These are phyloP conservation scores for Nakazawaea anatomiae DNA, from an alignment of 805 yeast species.

Conservation along the genomic window DNA sequence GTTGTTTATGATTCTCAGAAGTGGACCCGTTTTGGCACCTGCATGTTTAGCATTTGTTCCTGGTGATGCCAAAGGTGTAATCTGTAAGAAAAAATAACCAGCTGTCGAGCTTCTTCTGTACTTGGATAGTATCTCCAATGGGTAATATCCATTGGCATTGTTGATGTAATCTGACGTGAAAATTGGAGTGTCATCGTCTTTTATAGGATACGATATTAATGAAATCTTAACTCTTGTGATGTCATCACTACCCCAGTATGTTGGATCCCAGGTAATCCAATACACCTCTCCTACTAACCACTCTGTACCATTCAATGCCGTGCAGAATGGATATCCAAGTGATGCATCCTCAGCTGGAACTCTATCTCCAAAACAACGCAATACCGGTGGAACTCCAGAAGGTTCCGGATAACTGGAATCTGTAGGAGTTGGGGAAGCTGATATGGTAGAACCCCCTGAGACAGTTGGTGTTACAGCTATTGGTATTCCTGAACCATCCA, in stretches of 20 bases:
- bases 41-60: slow-evolving; percentile 28
- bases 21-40: slow-evolving; percentile 34
- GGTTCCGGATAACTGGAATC: slow-evolving; percentile 26
- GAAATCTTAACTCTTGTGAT: slow-evolving; percentile 28
- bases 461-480: slow-evolving; percentile 34
- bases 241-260: slow-evolving; percentile 30
- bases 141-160: slow-evolving; percentile 34
- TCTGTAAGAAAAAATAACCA: slow-evolving; percentile 32
- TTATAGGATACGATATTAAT: slow-evolving; percentile 28
- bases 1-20: slow-evolving; percentile 29
- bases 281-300: slow-evolving; percentile 40
- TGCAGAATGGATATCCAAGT: slow-evolving; percentile 36
- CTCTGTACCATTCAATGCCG: slow-evolving; percentile 34
- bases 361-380: slow-evolving; percentile 37
- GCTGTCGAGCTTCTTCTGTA: slow-evolving; percentile 17
- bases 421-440: slow-evolving; percentile 38
- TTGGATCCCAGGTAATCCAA: slow-evolving; percentile 45
- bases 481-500: slow-evolving; percentile 39
- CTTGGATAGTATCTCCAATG: slow-evolving; percentile 26
- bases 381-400: slow-evolving; percentile 36
- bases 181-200: slow-evolving; percentile 23
- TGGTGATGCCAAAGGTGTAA: slow-evolving; percentile 31
- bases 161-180: slow-evolving; percentile 28
- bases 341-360: slow-evolving; percentile 23
- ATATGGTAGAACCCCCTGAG: slow-evolving; percentile 24